phyloP scores from a whole-genome alignment of 345 rosid genomes.

The Pelargonium nanum region DNA sequence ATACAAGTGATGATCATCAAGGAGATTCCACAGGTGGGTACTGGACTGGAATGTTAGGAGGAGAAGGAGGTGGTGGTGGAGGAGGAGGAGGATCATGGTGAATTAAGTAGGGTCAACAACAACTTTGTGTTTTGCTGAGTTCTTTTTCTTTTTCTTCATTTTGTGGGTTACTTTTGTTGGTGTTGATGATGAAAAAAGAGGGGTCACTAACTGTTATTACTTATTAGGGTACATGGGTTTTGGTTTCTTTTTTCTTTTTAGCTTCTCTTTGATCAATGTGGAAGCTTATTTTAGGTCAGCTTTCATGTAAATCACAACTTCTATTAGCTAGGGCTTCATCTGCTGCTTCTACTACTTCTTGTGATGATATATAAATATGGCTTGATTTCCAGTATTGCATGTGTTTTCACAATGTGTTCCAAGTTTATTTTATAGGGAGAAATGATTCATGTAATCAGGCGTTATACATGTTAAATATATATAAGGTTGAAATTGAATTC shows the following conservation, averaged over 20 bases:
- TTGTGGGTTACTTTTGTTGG: too few relatives aligned
- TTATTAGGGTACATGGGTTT: not conserved
- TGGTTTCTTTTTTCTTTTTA: not conserved
- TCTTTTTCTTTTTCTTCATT: not conserved
- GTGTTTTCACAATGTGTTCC: too few relatives aligned
- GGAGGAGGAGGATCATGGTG: slow-evolving; percentile 88
- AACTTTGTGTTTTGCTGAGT: not conserved
- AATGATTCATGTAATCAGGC: too few relatives aligned
- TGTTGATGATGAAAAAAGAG: not conserved
- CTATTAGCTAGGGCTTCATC: not conserved
- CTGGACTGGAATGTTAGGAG: slow-evolving; percentile 93
- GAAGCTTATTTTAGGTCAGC: not conserved
- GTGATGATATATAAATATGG: too few relatives aligned
- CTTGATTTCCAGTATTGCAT: too few relatives aligned
- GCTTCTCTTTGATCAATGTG: not conserved
- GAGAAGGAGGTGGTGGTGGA: slow-evolving; percentile 76
- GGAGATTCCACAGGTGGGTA: slow-evolving; percentile 40
- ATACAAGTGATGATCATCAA: slow-evolving; percentile 29
- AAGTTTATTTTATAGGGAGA: not conserved
- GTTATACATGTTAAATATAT: too few relatives aligned
- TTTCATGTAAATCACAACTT: not conserved
- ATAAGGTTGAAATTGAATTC: too few relatives aligned
- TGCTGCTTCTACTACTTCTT: too few relatives aligned
- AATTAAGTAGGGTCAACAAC: slow-evolving; percentile 16
- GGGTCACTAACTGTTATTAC: not conserved